Base-by-base conservation (phyloP, 139 green algal species). In the Micromonas commoda region DNA sequence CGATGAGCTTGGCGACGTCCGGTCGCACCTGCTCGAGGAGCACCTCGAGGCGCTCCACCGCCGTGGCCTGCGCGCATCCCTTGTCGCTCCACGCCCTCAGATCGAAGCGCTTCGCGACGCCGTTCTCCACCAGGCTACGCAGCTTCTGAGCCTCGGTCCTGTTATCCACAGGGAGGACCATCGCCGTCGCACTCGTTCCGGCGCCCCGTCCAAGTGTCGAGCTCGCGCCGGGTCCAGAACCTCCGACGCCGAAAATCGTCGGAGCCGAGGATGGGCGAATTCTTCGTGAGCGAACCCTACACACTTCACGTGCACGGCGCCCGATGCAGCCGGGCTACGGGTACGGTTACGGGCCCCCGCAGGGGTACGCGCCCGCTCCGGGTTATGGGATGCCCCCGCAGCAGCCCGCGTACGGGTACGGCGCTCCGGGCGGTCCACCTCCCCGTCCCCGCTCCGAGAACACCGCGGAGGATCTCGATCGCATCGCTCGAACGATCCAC, bases 401-500 rank as follows among this genome's bases (percentile, higher is more conserved):
- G 45, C 16, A 57, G 9, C 9, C 45, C 45, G 9, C 45, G 9
- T 9, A 16, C 45, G 45, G 9, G 45, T 57, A 57, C 45, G 45
- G 9, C 45, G 45, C 45, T n/a, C n/a, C n/a, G n/a, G n/a, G n/a
- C 45, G 45, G 9, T 16, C 9, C 45, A 16, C 9, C 45, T 9
- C 9, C 16, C 9, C 9, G 45, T 9, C 45, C 9, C 9, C 45
- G 9, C 45, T 57, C 45, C 9, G 45, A 9, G 45, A 57, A 23
- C 9, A 57, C 45, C 45, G 45, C 9, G 45, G 45, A 78, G 28
- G 82, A 86, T 38, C 82, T 79, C 9, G 82, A 84, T 70, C 52
- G 82, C 3, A 79, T 84, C 23, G 71, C 72, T 51, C 79, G 80
- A n/a, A 86, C 82, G 19, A 77, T 86, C n/a, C 82, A 86, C 64